Percentiles rank a stretch among this genome's conserved stretches.
phyloP scores from a whole-genome alignment of 148 eudicot genomes.

The Pouteria glomerata region DNA sequence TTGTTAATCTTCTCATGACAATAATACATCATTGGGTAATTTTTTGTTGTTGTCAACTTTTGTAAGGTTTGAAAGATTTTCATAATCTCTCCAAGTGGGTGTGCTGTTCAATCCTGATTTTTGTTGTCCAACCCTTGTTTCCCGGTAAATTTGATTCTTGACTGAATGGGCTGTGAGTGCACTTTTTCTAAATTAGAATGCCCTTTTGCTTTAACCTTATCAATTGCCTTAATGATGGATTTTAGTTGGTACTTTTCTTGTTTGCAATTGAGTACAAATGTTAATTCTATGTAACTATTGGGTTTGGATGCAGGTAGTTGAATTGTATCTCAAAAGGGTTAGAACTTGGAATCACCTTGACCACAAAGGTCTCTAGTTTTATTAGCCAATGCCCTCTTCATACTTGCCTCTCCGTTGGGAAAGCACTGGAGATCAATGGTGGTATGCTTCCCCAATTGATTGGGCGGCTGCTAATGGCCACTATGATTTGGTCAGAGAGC shows the following conservation, averaged over 20 bases:
- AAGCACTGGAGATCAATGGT: constrained; percentile 93
- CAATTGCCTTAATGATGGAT: neutral
- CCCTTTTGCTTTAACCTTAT: neutral
- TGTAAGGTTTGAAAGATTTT: neutral
- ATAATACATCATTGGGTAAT: too few species aligned
- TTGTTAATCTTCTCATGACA: neutral
- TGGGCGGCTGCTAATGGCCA: constrained; percentile 90
- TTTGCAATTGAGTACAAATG: neutral
- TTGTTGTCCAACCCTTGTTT: neutral
- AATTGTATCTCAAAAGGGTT: neutral
- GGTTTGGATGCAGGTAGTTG: neutral
- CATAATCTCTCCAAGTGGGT: constrained; percentile 5
- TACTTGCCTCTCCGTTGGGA: constrained; percentile 80
- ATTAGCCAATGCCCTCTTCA: constrained; percentile 31
- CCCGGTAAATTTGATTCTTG: neutral
- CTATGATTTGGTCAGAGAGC: constrained; percentile 72
- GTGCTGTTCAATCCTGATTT: neutral
- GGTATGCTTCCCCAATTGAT: constrained; percentile 87
- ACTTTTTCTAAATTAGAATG: neutral
- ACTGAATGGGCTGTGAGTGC: neutral
- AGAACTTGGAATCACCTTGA: too few species aligned
- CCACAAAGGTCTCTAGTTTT: too few species aligned
- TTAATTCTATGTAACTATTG: neutral
- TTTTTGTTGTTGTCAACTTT: neutral
- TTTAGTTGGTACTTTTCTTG: neutral